Evolutionary conservation across 2,329 filamentous ascomycete species (phyloP).

Genomic region (Chaetomium sp.): DNA sequence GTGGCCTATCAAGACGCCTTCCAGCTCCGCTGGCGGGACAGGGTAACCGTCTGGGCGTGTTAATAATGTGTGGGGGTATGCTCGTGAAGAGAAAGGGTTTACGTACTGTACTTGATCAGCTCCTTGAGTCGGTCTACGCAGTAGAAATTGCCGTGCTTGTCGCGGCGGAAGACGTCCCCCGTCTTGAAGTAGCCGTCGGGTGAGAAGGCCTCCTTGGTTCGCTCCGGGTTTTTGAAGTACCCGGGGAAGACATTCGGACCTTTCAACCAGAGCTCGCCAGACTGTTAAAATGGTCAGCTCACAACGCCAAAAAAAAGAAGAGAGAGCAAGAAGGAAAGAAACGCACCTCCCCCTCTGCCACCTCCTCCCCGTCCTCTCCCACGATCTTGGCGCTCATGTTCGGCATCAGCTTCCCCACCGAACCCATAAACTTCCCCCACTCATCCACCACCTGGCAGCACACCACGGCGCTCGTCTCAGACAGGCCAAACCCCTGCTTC

Average conservation of each 20-base stretch:
- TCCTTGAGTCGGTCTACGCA: slow-evolving; percentile 85
- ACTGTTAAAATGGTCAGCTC: slow-evolving; percentile 41
- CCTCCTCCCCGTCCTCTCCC: slow-evolving; percentile 57
- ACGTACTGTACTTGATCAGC: slow-evolving; percentile 61
- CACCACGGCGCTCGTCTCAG: slow-evolving; percentile 80
- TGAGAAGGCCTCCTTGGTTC: slow-evolving; percentile 71
- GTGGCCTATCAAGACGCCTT: slow-evolving; percentile 49
- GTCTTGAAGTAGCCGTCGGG: slow-evolving; percentile 86
- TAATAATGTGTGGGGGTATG: background rate
- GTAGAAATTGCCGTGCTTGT: slow-evolving; percentile 78
- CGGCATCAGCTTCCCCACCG: slow-evolving; percentile 74
- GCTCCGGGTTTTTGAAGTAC: slow-evolving; percentile 73
- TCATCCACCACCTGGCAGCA: slow-evolving; percentile 73
- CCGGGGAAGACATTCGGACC: slow-evolving; percentile 81
- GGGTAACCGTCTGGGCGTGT: slow-evolving; percentile 63
- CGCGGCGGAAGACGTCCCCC: slow-evolving; percentile 80
- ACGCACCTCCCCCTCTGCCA: slow-evolving; percentile 54
- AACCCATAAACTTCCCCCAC: slow-evolving; percentile 76
- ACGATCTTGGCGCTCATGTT: slow-evolving; percentile 84
- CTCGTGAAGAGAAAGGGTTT: background rate
- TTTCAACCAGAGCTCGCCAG: slow-evolving; percentile 74
- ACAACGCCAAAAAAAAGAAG: background rate
- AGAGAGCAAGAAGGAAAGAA: background rate
- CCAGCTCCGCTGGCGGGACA: slow-evolving; percentile 68
- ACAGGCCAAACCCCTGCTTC: slow-evolving; percentile 92